These are phyloP conservation scores for Boechera retrofracta DNA, from an alignment of 345 rosid genomes.

Conservation along the genomic window DNA sequence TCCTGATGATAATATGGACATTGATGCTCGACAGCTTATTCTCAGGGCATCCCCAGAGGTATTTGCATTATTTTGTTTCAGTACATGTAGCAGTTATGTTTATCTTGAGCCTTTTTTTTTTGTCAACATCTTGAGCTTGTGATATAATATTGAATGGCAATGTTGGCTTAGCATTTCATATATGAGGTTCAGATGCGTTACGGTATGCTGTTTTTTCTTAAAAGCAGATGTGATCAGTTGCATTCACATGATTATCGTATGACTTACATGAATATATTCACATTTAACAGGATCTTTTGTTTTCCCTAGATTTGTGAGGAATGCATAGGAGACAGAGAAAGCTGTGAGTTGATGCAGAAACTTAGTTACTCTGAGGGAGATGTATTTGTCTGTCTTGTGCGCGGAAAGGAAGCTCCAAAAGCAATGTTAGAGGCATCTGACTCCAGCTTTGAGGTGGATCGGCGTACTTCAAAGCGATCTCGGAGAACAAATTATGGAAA, in stretches of 20 bases:
- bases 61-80: slow-evolving; percentile 33
- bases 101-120: slow-evolving; percentile 15
- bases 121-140: slow-evolving; percentile 19
- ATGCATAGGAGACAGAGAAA: slow-evolving; percentile 95
- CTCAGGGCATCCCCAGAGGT: slow-evolving; percentile 85
- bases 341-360: slow-evolving; percentile 86
- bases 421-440: slow-evolving; percentile 84
- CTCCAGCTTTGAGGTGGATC: slow-evolving; percentile 67
- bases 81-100: slow-evolving; percentile 22
- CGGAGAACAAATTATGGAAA: slow-evolving; percentile 77
- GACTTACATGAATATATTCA: slow-evolving; percentile 2
- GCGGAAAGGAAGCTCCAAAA: slow-evolving; percentile 94
- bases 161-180: slow-evolving; percentile 16
- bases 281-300: slow-evolving; percentile 12
- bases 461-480: slow-evolving; percentile 87
- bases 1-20: slow-evolving; percentile 63
- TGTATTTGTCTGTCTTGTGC: slow-evolving; percentile 74
- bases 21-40: slow-evolving; percentile 54
- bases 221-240: slow-evolving; percentile 27
- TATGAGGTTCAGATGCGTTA: slow-evolving; percentile 19
- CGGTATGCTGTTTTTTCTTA: not conserved
- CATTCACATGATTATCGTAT: slow-evolving; percentile 11
- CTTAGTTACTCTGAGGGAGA: slow-evolving; percentile 80
- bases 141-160: slow-evolving; percentile 15
- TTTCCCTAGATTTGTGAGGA: slow-evolving; percentile 73